Base-by-base conservation (phyloP, 192 early-diverging fungal species). In the Backusella luteola region DNA sequence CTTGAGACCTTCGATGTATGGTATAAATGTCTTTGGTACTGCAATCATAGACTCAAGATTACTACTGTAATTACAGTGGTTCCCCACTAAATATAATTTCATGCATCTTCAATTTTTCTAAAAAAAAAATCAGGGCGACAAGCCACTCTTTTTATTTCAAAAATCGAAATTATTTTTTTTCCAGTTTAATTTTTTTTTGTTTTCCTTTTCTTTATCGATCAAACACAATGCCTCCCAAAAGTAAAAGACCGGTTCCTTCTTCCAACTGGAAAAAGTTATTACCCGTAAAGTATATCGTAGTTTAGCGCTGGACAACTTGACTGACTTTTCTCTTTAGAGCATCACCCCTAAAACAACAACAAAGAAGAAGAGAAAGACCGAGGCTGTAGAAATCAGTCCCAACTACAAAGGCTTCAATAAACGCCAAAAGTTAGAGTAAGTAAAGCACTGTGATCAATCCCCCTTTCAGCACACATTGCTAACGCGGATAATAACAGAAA, bases 191-290 rank as follows among this genome's bases (percentile, higher is more conserved):
- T 34, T 38, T 38, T 76, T 29, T 34, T 76, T 39, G 15, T 46
- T 76, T 46, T 38, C 35, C 19, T 76, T 56, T 17, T 49, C 67
- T 46, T 38, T 44, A 53, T 23, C 35, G 34, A 52, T 71, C 35
- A 39, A 32, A 35, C 19, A 56, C 38, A 21, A 70, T 36, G 35
- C 41, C 41, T 3, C 41, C 41, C 3, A 49, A 52, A 52, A 59
- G 23, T 12, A 73, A 74, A 67, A 68, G 39, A 11, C 69, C 80
- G 1, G 78, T 79, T 0, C 82, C 84, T 29, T 88, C 87, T 9
- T 84, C 85, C 6, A 88, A 88, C 73, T 88, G 87, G 87, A 88
- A 88, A 44, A 82, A 75, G 39, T 74, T 88, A 1, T 68, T 73
- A 53, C 53, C 82, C 66, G 85, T 87, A 82, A 76, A 76, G 29